Conservation (phyloP, 192 early-diverging fungal genomes). For the Borealophlyctis nickersoniae region DNA sequence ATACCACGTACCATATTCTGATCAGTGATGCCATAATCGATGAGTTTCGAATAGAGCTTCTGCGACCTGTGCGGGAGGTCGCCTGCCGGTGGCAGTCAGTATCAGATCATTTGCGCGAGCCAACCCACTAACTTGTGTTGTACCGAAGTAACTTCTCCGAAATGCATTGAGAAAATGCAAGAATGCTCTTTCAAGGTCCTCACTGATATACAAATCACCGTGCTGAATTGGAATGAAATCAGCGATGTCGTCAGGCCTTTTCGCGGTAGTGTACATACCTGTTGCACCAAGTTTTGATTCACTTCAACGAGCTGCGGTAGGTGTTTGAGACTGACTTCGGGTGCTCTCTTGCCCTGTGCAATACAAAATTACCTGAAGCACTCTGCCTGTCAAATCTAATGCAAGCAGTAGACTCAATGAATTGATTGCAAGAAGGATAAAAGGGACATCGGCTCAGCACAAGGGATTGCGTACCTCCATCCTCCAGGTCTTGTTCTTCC, state of each 20-base stretch:
- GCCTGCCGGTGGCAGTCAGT: no score
- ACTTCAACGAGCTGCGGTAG: no score
- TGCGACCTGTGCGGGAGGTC: background rate
- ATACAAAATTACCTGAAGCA: conserved; percentile 22
- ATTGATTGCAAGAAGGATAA: background rate
- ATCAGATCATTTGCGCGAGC: conserved; percentile 41
- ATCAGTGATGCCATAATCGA: no score
- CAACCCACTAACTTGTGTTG: background rate
- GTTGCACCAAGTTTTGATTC: no score
- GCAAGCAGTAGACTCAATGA: background rate
- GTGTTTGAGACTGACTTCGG: no score
- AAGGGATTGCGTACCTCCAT: conserved; percentile 47
- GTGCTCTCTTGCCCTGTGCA: no score
- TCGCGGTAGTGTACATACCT: background rate
- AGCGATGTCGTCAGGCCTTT: background rate
- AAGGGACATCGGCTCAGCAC: background rate
- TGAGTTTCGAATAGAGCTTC: conserved; percentile 69
- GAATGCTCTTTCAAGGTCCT: conserved; percentile 72
- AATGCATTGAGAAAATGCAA: conserved; percentile 77
- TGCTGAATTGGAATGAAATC: conserved; percentile 30
- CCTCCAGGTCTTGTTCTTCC: conserved; percentile 76
- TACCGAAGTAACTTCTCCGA: conserved; percentile 77
- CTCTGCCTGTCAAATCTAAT: conserved; percentile 18
- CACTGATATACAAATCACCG: conserved; percentile 65
- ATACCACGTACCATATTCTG: no score